Percentiles rank a stretch among this genome's conserved stretches.
These are phyloP conservation scores for Syncephalastrum racemosum DNA, from an alignment of 371 early-diverging fungal genomes.

Conservation along the genomic window DNA sequence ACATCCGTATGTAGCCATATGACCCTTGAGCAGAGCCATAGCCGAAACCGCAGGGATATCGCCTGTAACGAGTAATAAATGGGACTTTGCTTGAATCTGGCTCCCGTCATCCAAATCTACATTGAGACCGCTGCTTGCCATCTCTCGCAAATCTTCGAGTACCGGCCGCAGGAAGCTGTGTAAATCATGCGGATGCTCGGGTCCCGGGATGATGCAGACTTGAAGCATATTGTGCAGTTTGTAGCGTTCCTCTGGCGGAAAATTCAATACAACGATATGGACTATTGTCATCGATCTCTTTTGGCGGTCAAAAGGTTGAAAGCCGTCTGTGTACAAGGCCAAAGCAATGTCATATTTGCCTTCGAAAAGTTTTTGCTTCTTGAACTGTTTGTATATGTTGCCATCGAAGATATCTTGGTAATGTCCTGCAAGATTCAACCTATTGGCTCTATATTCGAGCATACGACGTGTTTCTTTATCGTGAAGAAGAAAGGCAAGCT, in stretches of 20 bases:
- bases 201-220: constrained; percentile 4
- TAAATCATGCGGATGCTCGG: background rate
- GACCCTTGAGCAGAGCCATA: constrained; percentile 5
- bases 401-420: constrained; percentile 12
- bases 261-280: constrained; percentile 6
- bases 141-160: constrained; percentile 2
- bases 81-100: constrained; percentile 1
- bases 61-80: constrained; percentile 6
- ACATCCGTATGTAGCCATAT: constrained; percentile 5
- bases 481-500: too few relatives aligned
- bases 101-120: background rate
- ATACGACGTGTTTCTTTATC: too few relatives aligned
- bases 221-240: constrained; percentile 7
- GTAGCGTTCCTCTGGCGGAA: constrained; percentile 9
- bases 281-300: constrained; percentile 6
- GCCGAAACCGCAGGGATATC: constrained; percentile 13
- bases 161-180: constrained; percentile 7
- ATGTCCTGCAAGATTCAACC: too few relatives aligned
- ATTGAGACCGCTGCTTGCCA: background rate
- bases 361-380: constrained; percentile 3
- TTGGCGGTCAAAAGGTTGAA: constrained; percentile 2
- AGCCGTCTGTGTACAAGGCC: constrained; percentile 11
- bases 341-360: constrained; percentile 2
- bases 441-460: too few relatives aligned
- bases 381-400: background rate